Percentiles rank a stretch among this genome's conserved stretches.
phyloP scores from a whole-genome alignment of 305 asterid genomes.

The Nicotiana rustica region DNA sequence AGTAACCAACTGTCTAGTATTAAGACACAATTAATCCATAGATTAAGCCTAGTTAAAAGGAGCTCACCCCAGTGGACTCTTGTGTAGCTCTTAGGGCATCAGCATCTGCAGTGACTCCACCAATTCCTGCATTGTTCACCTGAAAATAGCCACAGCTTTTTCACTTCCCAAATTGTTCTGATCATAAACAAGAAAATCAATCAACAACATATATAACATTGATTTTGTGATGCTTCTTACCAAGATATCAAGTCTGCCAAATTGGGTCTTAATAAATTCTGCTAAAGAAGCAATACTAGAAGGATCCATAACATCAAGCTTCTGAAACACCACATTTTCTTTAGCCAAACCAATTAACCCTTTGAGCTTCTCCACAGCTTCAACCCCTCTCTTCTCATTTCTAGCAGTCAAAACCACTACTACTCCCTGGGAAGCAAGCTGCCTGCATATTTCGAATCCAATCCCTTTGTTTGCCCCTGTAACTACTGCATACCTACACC shows the following conservation, averaged over 20 bases:
- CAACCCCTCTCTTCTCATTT: conserved; percentile 53
- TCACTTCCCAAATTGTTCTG: not conserved
- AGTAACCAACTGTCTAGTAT: too few relatives aligned
- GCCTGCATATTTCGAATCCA: conserved; percentile 60
- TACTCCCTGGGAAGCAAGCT: conserved; percentile 53
- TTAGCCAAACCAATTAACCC: conserved; percentile 35
- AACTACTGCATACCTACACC: conserved; percentile 59
- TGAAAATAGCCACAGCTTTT: conserved; percentile 7
- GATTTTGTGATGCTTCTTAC: conserved; percentile 37
- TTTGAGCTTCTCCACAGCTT: conserved; percentile 53
- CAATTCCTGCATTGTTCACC: conserved; percentile 72
- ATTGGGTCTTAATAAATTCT: conserved; percentile 46
- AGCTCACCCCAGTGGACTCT: not conserved
- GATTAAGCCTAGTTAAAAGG: not conserved
- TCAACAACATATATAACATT: not conserved
- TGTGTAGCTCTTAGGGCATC: not conserved
- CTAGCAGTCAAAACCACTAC: conserved; percentile 55
- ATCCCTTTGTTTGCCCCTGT: conserved; percentile 65
- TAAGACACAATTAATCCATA: too few relatives aligned
- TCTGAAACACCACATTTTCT: conserved; percentile 55
- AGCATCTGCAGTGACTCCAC: conserved; percentile 39
- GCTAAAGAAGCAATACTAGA: conserved; percentile 57
- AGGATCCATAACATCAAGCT: conserved; percentile 57
- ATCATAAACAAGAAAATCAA: not conserved
- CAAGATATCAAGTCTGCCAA: conserved; percentile 73